A percentile compares a stretch with the other conserved stretches of the same genome.
Evolutionary conservation across 208 protist species (phyloP).

Genomic region (Strigomonas culicis): DNA sequence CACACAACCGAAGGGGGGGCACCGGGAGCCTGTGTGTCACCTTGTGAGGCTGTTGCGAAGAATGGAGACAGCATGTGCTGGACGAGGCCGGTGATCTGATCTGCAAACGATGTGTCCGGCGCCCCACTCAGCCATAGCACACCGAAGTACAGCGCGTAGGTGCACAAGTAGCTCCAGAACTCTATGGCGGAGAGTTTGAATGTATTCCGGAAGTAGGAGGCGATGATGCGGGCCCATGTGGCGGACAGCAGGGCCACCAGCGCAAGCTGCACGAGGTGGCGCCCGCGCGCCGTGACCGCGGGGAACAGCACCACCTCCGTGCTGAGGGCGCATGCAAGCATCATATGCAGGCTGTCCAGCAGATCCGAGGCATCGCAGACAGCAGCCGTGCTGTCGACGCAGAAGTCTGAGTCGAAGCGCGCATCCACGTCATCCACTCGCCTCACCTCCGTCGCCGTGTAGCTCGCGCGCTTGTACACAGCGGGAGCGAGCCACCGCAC

Average conservation of each 20-base stretch:
- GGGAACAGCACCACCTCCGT: neutral
- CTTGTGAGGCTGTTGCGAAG: neutral
- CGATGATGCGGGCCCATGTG: neutral
- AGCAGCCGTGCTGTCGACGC: neutral
- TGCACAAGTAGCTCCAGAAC: neutral
- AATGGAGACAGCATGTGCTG: neutral
- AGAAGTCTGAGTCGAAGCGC: neutral
- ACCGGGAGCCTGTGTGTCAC: neutral
- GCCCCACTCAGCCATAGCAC: neutral
- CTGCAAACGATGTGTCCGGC: neutral
- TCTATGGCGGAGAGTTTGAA: neutral
- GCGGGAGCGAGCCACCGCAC: conserved; percentile 14
- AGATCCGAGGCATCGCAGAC: neutral
- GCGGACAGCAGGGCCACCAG: neutral
- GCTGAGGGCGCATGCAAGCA: neutral
- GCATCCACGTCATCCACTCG: neutral
- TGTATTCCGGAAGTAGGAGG: neutral
- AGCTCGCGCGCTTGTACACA: conserved; percentile 6
- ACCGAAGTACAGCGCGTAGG: neutral
- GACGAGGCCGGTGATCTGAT: neutral
- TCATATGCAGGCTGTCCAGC: neutral
- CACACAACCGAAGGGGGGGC: neutral
- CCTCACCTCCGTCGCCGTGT: neutral
- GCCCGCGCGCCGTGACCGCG: neutral
- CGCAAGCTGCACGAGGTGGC: neutral